Evolutionary conservation across 2,329 filamentous ascomycete species (phyloP).

Genomic region (Pseudovirgaria hyperparasitica): DNA sequence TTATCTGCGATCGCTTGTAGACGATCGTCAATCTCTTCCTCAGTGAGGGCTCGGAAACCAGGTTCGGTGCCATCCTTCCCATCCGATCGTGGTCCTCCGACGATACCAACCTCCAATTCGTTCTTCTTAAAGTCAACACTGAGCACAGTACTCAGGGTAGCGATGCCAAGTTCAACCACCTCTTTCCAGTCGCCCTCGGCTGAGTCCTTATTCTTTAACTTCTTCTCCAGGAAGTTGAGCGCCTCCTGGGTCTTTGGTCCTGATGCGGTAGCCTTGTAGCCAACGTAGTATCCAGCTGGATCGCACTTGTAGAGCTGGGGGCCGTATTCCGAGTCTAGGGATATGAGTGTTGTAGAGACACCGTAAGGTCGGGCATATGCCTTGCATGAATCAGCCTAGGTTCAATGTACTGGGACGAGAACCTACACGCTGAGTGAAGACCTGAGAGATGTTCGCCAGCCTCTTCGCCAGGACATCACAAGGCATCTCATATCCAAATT

Average conservation of each 20-base stretch:
- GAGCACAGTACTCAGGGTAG: constrained; percentile 85
- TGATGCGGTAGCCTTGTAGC: constrained; percentile 95
- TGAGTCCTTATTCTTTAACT: constrained; percentile 96
- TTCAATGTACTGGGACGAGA: constrained; percentile 7
- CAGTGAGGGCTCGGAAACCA: constrained; percentile 76
- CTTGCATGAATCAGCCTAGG: constrained; percentile 26
- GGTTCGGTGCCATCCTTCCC: constrained; percentile 71
- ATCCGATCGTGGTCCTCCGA: constrained; percentile 72
- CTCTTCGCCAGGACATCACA: constrained; percentile 94
- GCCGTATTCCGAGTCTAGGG: constrained; percentile 81
- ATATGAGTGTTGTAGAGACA: constrained; percentile 89
- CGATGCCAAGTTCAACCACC: constrained; percentile 92
- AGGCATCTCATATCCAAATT: constrained; percentile 98
- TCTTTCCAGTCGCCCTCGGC: constrained; percentile 93
- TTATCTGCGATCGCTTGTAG: constrained; percentile 98
- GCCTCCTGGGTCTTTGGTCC: constrained; percentile 98
- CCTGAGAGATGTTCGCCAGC: constrained; percentile 97
- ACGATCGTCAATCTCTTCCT: constrained; percentile 97
- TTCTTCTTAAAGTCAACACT: constrained; percentile 99
- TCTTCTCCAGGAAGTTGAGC: constrained; percentile 97
- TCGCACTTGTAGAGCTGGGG: constrained; percentile 98
- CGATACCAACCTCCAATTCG: constrained; percentile 95
- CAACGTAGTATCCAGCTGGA: constrained; percentile 93
- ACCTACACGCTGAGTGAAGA: constrained; percentile 89
- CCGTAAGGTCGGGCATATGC: constrained; percentile 98